Base-by-base conservation (phyloP, 805 yeast genomes). In the Teunomyces panamensis region DNA sequence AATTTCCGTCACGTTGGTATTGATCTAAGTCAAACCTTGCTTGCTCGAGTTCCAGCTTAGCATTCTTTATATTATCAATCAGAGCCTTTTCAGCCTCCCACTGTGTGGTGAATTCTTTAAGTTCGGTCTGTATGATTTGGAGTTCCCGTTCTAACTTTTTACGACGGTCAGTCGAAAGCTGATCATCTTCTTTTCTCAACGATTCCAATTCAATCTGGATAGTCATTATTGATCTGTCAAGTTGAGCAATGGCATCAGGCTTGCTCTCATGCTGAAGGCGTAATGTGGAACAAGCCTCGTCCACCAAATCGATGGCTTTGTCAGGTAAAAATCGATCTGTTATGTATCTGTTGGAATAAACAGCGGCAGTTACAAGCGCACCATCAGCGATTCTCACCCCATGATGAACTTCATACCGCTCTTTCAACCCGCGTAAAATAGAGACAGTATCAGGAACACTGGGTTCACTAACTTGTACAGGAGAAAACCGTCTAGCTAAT, bases 201-300 rank as follows among this genome's bases (percentile, higher is more conserved):
- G 97, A 89, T 67, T 92, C 99, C 49, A 94, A 75, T 67, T 94
- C 99, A 56, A 94, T 94, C 67, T 91, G 91, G 51, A 94, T 85
- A 3, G 96, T 94, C 90, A 92, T 89, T 42, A 92, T 83, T 27
- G 84, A 77, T 52, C 98, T 80, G 64, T 92, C 98, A 49, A 92
- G 74, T 42, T 84, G 87, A 59, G 90, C 92, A 46, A 94, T 87
- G 1, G 91, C 89, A 61, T 92, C 99, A 0, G 99, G 99, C 63
- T 90, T 91, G 1, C 97, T 89, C 69, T 92, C 99, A 64, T 94
- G 98, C 67, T 92, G 99, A 49, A 92, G 73, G 54, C 99, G 76
- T 49, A 92, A 74, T 0, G 96, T 96, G 3, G 97, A 94, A 70
- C 98, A 91, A 0, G 98, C 97, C 63, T 92, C 99, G 68, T 92